phyloP scores from a whole-genome alignment of 2,329 filamentous ascomycete genomes.

The Parascedosporium putredinis region DNA sequence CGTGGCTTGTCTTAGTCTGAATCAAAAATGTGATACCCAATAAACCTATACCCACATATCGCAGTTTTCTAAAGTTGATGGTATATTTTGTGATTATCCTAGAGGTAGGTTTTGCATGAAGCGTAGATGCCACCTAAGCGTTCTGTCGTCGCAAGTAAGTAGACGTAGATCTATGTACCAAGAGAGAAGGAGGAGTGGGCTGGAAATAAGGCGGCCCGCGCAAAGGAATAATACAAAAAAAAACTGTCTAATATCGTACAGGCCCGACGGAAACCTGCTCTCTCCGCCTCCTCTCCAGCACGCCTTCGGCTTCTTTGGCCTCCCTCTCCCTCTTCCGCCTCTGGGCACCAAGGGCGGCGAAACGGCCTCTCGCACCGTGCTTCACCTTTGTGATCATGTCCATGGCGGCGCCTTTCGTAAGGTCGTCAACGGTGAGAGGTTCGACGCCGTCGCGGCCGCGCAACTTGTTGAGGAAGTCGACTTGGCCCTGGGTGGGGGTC shows the following conservation, averaged over 20 bases:
- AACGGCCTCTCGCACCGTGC: slow-evolving; percentile 65
- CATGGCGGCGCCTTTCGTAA: slow-evolving; percentile 70
- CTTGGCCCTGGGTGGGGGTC: slow-evolving; percentile 54
- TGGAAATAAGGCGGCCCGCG: no score
- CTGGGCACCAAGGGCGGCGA: slow-evolving; percentile 38
- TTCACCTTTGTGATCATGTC: slow-evolving; percentile 92
- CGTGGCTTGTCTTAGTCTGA: no score
- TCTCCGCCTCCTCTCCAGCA: slow-evolving; percentile 27
- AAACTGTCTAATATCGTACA: slow-evolving; percentile 18
- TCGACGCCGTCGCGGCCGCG: slow-evolving; percentile 37
- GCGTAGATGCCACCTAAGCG: no score
- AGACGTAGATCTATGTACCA: no score
- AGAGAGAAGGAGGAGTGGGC: no score
- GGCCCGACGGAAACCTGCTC: slow-evolving; percentile 49
- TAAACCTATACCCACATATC: no score
- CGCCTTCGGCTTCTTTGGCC: slow-evolving; percentile 25
- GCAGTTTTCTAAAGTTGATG: no score
- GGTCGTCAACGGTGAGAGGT: slow-evolving; percentile 38
- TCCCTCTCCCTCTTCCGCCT: slow-evolving; percentile 38
- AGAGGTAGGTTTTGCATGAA: no score
- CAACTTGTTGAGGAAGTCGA: slow-evolving; percentile 60
- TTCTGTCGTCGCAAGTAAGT: no score
- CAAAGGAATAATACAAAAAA: neutral
- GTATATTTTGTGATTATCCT: no score
- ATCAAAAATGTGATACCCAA: no score